A percentile compares a stretch with the other conserved stretches of the same genome.
These are phyloP conservation scores for Besnoitia besnoiti DNA, from an alignment of 169 alveolate species.

Conservation along the genomic window DNA sequence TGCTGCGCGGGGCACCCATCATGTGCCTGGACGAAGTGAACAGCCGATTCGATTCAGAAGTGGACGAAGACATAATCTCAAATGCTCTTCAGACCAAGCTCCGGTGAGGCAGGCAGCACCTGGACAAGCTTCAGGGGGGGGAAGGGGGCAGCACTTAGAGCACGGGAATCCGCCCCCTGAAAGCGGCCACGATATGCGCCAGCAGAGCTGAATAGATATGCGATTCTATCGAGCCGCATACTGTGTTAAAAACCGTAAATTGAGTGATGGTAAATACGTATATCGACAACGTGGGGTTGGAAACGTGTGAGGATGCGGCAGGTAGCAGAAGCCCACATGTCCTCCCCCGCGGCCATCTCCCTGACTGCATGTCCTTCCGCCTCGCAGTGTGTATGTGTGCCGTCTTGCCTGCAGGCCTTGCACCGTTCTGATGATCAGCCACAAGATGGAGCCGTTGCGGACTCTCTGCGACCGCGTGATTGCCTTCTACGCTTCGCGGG, in stretches of 20 bases:
- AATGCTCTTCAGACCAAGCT: neutral
- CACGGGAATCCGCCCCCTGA: too few relatives aligned
- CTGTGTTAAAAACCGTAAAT: too few relatives aligned
- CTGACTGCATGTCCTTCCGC: neutral
- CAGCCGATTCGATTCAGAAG: conserved; percentile 20
- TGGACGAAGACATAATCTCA: neutral
- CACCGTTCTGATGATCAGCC: neutral
- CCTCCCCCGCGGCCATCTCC: neutral
- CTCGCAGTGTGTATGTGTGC: neutral
- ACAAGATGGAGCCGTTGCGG: neutral
- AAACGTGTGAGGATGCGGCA: neutral
- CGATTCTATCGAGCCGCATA: too few relatives aligned
- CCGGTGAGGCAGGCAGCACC: conserved; percentile 18
- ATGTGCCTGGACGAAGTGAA: conserved; percentile 82
- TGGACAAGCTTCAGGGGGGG: too few relatives aligned
- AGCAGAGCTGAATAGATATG: too few relatives aligned
- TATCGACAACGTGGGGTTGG: too few relatives aligned
- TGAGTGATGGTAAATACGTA: too few relatives aligned
- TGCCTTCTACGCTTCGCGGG: neutral
- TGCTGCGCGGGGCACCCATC: conserved; percentile 79
- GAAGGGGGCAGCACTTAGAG: too few relatives aligned
- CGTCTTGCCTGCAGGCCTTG: neutral
- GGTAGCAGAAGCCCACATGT: neutral
- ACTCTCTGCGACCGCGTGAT: conserved; percentile 40
- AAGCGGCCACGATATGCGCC: too few relatives aligned